Conservation (phyloP, 441 rosid species). For the Flueggea neowawraea region DNA sequence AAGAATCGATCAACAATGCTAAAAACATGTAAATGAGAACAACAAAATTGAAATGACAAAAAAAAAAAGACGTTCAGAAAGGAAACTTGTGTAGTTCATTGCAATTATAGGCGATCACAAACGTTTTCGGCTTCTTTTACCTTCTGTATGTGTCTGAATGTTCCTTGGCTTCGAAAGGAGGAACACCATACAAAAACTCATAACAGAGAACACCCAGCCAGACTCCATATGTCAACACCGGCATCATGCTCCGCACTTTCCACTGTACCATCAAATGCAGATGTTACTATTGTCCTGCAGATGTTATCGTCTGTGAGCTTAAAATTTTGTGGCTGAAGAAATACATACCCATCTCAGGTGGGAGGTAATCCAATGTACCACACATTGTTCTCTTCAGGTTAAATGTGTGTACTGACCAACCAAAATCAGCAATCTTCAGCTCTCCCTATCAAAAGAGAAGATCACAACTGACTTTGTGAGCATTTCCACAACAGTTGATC, state of each 20-base stretch:
- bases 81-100: no score
- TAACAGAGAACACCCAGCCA: conserved; percentile 91
- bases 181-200: conserved; percentile 87
- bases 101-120: no score
- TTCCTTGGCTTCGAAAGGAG: conserved; percentile 94
- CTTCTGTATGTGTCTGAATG: conserved; percentile 96
- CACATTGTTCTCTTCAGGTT: conserved; percentile 96
- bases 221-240: conserved; percentile 97
- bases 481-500: no score
- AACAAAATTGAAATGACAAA: background rate
- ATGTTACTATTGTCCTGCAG: no score
- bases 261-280: conserved; percentile 35
- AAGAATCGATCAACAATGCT: no score
- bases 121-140: conserved; percentile 22
- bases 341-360: conserved; percentile 95
- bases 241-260: conserved; percentile 97
- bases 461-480: conserved; percentile 1
- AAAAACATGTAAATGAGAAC: background rate
- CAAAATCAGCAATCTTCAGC: conserved; percentile 98
- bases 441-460: conserved; percentile 60
- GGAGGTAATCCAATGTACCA: conserved; percentile 94
- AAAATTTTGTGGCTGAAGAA: no score
- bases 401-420: conserved; percentile 99
- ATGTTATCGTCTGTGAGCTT: no score
- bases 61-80: background rate